phyloP scores from a whole-genome alignment of 345 rosid species.

The Eucalyptus polyanthemos region DNA sequence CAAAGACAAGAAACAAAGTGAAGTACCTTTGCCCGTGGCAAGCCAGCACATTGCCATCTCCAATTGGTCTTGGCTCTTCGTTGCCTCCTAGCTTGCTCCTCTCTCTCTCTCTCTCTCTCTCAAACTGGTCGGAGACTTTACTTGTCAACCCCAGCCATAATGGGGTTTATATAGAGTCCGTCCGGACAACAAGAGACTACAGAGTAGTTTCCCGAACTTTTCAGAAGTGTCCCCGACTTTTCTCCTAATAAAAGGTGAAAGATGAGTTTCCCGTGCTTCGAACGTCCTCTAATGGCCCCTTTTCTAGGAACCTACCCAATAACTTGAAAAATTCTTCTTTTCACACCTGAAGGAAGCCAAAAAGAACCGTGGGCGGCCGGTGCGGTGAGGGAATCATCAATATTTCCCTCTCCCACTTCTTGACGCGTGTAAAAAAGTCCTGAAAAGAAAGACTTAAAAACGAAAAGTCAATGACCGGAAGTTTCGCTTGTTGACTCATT shows the following conservation, averaged over 20 bases:
- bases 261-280: neutral
- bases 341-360: neutral
- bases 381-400: too few species aligned
- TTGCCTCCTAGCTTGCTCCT: neutral
- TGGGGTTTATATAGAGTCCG: neutral
- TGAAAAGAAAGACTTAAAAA: too few species aligned
- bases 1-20: neutral
- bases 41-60: neutral
- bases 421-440: too few species aligned
- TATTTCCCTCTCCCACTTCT: too few species aligned
- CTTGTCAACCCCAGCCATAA: neutral
- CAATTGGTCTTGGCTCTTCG: neutral
- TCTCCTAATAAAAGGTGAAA: neutral
- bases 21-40: neutral
- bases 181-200: neutral
- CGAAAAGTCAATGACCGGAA: too few species aligned
- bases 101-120: neutral
- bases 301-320: neutral
- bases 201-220: neutral
- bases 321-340: too few species aligned
- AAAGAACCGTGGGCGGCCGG: too few species aligned
- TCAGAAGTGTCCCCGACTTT: neutral
- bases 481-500: too few species aligned
- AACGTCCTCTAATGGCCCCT: neutral
- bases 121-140: neutral